phyloP scores from a whole-genome alignment of 352 stramenopile genomes.

The Aphanomyces cochlioides region DNA sequence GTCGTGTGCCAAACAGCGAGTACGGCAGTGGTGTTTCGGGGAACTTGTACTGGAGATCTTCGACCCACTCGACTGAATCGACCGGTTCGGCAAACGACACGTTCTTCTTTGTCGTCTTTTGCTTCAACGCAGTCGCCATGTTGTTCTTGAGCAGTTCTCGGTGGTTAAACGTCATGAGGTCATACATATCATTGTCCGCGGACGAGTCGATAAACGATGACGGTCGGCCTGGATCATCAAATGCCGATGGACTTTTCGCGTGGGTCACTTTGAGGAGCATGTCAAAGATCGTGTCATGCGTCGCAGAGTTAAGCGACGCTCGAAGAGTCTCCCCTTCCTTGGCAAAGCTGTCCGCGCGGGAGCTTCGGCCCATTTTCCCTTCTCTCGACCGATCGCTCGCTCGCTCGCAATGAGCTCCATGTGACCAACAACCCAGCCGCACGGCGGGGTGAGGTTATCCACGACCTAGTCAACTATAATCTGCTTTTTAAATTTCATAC shows the following conservation, averaged over 20 bases:
- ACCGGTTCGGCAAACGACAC: slow-evolving; percentile 11
- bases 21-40: slow-evolving; percentile 1
- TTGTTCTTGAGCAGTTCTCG: slow-evolving; percentile 2
- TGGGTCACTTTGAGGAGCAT: slow-evolving; percentile 8
- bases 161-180: slow-evolving; percentile 19
- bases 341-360: slow-evolving; percentile 6
- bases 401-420: slow-evolving; percentile 4
- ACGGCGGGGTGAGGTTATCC: background rate
- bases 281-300: slow-evolving; percentile 15
- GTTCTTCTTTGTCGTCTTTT: background rate
- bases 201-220: background rate
- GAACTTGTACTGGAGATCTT: slow-evolving; percentile 15
- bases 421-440: slow-evolving; percentile 3
- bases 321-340: slow-evolving; percentile 26
- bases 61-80: slow-evolving; percentile 3
- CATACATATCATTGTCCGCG: slow-evolving; percentile 7
- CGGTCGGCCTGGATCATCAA: background rate
- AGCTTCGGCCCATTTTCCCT: background rate
- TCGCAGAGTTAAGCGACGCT: slow-evolving; percentile 6
- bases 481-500: background rate
- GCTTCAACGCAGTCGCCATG: background rate
- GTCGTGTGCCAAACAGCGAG: slow-evolving; percentile 15
- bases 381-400: background rate
- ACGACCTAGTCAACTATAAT: background rate
- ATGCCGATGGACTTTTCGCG: background rate